These are phyloP conservation scores for Penicillium brasilianum DNA, from an alignment of 2,329 filamentous ascomycete species.

Conservation along the genomic window DNA sequence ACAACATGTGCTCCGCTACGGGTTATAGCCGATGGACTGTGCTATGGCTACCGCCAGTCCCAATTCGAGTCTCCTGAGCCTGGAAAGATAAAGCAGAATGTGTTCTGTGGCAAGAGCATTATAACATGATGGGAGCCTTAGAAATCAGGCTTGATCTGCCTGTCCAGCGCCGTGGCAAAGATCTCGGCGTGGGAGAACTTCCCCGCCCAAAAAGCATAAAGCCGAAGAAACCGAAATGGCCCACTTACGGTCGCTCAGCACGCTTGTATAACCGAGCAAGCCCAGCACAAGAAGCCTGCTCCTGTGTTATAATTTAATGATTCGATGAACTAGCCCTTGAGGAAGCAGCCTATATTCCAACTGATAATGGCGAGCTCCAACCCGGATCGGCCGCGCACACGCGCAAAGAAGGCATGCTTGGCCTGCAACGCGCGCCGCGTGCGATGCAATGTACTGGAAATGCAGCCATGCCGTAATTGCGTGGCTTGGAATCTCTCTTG, in stretches of 20 bases:
- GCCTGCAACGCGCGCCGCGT: conserved; percentile 53
- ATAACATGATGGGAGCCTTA: neutral
- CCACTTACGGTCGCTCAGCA: conserved; percentile 6
- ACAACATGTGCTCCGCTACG: neutral
- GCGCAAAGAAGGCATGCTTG: conserved; percentile 52
- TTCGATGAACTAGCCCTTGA: neutral
- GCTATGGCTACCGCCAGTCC: neutral
- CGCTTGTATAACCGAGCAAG: conserved; percentile 20
- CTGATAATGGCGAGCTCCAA: conserved; percentile 16
- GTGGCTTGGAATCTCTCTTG: conserved; percentile 43
- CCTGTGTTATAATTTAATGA: neutral
- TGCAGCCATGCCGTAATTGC: conserved; percentile 52
- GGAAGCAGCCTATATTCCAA: conserved; percentile 25
- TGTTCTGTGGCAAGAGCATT: neutral
- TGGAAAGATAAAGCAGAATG: neutral
- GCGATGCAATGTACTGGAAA: conserved; percentile 53
- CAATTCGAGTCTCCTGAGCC: no score
- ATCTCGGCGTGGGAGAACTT: neutral
- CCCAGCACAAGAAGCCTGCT: conserved; percentile 5
- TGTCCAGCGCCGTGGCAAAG: neutral
- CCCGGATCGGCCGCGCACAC: conserved; percentile 29
- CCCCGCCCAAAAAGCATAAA: conserved; percentile 50
- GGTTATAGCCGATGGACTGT: neutral
- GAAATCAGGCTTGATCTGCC: neutral
- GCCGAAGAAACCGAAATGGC: conserved; percentile 26